These are phyloP conservation scores for Heliamphora exappendiculata DNA, from an alignment of 148 eudicot genomes.

Conservation along the genomic window DNA sequence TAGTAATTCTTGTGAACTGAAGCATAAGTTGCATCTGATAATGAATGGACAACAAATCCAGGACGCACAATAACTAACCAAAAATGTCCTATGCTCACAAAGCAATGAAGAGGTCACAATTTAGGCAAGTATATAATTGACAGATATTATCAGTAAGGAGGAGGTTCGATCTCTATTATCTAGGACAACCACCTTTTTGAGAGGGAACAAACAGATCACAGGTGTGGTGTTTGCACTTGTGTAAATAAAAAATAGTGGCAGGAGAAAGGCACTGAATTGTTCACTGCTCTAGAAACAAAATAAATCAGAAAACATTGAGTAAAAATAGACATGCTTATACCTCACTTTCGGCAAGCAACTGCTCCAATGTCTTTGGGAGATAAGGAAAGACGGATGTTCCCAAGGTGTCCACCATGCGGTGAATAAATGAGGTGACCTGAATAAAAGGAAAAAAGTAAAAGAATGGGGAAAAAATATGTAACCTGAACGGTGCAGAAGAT, in stretches of 20 bases:
- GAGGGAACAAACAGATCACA: neutral
- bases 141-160: neutral
- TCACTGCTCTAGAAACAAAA: neutral
- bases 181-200: neutral
- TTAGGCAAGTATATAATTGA: neutral
- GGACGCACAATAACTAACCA: neutral
- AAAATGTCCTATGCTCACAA: neutral
- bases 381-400: slow-evolving; percentile 84
- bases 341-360: slow-evolving; percentile 84
- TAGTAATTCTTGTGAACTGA: too few species aligned
- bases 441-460: neutral
- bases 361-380: slow-evolving; percentile 84
- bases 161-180: neutral
- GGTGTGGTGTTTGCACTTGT: neutral
- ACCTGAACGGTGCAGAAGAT: neutral
- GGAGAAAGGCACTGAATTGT: neutral
- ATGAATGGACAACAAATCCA: neutral
- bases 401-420: slow-evolving; percentile 91
- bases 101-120: neutral
- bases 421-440: slow-evolving; percentile 88
- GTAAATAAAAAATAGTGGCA: neutral
- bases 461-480: neutral
- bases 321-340: slow-evolving; percentile 25
- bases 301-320: neutral
- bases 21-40: neutral